A percentile compares a stretch with the other conserved stretches of the same genome.
phyloP scores from a whole-genome alignment of 768 basidiomycete genomes.

The Suillus clintonianus region DNA sequence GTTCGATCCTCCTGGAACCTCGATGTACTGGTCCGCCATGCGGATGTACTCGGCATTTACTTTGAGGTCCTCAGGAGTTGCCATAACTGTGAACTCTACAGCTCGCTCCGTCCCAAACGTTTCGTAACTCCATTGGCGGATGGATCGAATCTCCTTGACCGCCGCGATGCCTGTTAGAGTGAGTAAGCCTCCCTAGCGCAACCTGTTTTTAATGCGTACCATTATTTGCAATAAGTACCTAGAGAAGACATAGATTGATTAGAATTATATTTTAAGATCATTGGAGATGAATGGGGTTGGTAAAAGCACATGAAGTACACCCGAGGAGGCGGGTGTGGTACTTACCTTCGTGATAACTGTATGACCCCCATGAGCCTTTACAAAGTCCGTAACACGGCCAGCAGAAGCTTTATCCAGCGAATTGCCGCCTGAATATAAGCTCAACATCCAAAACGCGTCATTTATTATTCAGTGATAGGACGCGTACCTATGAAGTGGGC shows the following conservation, averaged over 20 bases:
- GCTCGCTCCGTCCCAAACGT: constrained; percentile 96
- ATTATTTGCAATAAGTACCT: constrained; percentile 99
- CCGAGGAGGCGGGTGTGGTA: constrained; percentile 9
- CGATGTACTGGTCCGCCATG: constrained; percentile 99
- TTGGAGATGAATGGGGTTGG: neutral
- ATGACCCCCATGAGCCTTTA: constrained; percentile 88
- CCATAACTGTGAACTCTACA: constrained; percentile 99
- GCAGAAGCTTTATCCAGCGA: constrained; percentile 81
- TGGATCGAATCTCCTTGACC: constrained; percentile 98
- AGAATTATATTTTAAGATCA: constrained; percentile 8
- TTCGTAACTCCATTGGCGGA: constrained; percentile 99
- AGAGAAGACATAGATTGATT: constrained; percentile 1
- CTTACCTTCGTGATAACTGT: constrained; percentile 97
- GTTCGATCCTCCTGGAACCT: constrained; percentile 97
- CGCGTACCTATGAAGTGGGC: constrained; percentile 62
- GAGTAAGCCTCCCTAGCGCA: constrained; percentile 15
- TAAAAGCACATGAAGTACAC: neutral
- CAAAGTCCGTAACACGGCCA: constrained; percentile 86
- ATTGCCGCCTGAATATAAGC: constrained; percentile 76
- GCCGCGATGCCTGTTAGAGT: constrained; percentile 85
- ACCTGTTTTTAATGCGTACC: constrained; percentile 47
- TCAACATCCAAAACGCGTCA: constrained; percentile 14
- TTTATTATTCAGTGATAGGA: constrained; percentile 1
- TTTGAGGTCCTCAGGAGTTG: constrained; percentile 96
- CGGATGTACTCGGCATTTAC: constrained; percentile 99